phyloP scores from a whole-genome alignment of 768 basidiomycete species.

The Xerocomellus amylosporus region DNA sequence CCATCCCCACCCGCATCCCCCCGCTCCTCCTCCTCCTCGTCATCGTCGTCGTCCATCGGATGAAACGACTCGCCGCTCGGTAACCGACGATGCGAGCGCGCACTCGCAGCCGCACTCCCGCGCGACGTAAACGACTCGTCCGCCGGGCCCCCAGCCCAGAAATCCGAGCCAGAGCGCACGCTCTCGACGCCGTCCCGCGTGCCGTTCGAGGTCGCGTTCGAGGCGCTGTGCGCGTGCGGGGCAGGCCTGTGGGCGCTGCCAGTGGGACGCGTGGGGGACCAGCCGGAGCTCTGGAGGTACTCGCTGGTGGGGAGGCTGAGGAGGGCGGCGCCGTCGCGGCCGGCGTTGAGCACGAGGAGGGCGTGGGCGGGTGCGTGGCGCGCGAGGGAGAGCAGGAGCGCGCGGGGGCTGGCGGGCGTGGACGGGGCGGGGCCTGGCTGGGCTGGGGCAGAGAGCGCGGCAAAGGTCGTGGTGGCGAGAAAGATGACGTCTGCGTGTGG shows the following conservation, averaged over 20 bases:
- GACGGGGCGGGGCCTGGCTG: slow-evolving; percentile 30
- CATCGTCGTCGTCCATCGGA: slow-evolving; percentile 28
- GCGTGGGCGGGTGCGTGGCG: slow-evolving; percentile 68
- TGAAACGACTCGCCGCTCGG: slow-evolving; percentile 33
- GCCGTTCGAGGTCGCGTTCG: no score
- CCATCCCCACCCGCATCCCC: neutral
- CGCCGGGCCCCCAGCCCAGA: slow-evolving; percentile 53
- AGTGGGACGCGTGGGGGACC: slow-evolving; percentile 37
- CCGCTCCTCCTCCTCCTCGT: slow-evolving; percentile 17
- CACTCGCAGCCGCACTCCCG: slow-evolving; percentile 5
- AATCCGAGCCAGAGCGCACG: slow-evolving; percentile 69
- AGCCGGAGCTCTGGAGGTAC: slow-evolving; percentile 83
- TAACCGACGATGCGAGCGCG: slow-evolving; percentile 7
- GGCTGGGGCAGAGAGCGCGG: slow-evolving; percentile 2
- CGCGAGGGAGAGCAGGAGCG: slow-evolving; percentile 72
- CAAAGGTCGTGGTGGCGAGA: slow-evolving; percentile 37
- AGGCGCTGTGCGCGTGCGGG: no score
- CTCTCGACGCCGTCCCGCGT: slow-evolving; percentile 37
- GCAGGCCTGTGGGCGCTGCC: neutral
- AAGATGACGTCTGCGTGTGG: slow-evolving; percentile 84
- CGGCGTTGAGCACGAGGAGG: slow-evolving; percentile 80
- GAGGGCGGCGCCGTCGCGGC: slow-evolving; percentile 74
- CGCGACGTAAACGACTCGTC: slow-evolving; percentile 21
- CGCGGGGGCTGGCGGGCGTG: slow-evolving; percentile 55
- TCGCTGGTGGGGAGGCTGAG: slow-evolving; percentile 80